Percentiles rank a stretch among this genome's conserved stretches.
These are phyloP conservation scores for Claviceps pazoutovae DNA, from an alignment of 2,329 filamentous ascomycete species.

Conservation along the genomic window DNA sequence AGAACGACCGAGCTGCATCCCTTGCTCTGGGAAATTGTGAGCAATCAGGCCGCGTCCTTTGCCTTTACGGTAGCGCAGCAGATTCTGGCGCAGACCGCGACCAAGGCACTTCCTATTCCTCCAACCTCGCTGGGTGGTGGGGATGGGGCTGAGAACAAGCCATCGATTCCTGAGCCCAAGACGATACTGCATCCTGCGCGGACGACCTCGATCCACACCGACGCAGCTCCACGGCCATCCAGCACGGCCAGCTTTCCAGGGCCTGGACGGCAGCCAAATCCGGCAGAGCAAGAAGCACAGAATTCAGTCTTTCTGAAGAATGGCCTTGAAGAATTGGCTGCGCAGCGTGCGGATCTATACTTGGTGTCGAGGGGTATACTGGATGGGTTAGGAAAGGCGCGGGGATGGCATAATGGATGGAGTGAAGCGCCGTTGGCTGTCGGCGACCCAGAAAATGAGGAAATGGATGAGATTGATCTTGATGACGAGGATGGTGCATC, in stretches of 20 bases:
- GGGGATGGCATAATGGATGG: conserved; percentile 70
- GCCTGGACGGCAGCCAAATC: conserved; percentile 24
- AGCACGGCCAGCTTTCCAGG: conserved; percentile 42
- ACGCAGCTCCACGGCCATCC: conserved; percentile 22
- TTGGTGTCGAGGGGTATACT: conserved; percentile 68
- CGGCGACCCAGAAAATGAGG: conserved; percentile 27
- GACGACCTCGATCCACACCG: conserved; percentile 44
- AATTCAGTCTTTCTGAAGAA: conserved; percentile 39
- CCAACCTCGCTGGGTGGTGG: conserved; percentile 36
- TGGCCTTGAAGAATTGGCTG: conserved; percentile 71
- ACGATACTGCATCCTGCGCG: conserved; percentile 57
- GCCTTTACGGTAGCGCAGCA: conserved; percentile 65
- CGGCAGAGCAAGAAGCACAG: conserved; percentile 24
- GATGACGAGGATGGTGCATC: conserved; percentile 23
- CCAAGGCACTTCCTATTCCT: conserved; percentile 52
- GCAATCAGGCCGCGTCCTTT: conserved; percentile 66
- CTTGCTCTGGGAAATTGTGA: conserved; percentile 39
- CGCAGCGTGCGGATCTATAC: conserved; percentile 69
- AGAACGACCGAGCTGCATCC: conserved; percentile 16
- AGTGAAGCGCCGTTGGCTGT: conserved; percentile 38
- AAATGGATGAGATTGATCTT: conserved; percentile 45
- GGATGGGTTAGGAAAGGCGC: conserved; percentile 55
- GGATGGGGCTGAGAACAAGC: conserved; percentile 43
- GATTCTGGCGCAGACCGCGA: conserved; percentile 61
- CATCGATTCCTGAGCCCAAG: conserved; percentile 51